Evolutionary conservation across 805 yeast species (phyloP).

Genomic region (Metschnikowia reukaufii): DNA sequence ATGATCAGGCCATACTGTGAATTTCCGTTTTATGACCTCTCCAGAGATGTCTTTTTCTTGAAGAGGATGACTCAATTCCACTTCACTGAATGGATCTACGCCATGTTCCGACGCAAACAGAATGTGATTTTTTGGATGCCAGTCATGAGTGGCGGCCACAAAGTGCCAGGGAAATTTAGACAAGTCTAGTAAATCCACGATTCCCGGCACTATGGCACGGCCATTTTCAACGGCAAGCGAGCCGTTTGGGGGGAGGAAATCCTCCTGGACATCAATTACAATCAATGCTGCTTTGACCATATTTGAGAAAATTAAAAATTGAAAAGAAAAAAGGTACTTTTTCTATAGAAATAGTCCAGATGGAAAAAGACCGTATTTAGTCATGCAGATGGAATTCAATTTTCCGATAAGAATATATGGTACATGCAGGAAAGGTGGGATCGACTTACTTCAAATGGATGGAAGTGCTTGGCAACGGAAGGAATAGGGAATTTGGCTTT

Average conservation of each 20-base stretch:
- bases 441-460: too few species aligned
- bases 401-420: too few species aligned
- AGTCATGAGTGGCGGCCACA: constrained; percentile 76
- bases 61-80: constrained; percentile 53
- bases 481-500: too few species aligned
- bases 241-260: constrained; percentile 79
- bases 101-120: constrained; percentile 77
- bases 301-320: neutral
- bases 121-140: constrained; percentile 80
- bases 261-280: constrained; percentile 81
- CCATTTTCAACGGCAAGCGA: constrained; percentile 73
- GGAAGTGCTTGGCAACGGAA: too few species aligned
- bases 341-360: too few species aligned
- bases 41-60: constrained; percentile 26
- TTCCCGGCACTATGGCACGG: constrained; percentile 51
- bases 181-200: constrained; percentile 45
- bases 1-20: constrained; percentile 86
- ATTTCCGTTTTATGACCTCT: constrained; percentile 28
- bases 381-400: too few species aligned
- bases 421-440: too few species aligned
- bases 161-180: constrained; percentile 53
- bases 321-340: neutral
- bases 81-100: constrained; percentile 49
- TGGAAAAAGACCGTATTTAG: too few species aligned
- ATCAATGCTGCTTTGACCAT: constrained; percentile 51